phyloP scores from a whole-genome alignment of 2,329 filamentous ascomycete genomes.

The Nemania diffusa region DNA sequence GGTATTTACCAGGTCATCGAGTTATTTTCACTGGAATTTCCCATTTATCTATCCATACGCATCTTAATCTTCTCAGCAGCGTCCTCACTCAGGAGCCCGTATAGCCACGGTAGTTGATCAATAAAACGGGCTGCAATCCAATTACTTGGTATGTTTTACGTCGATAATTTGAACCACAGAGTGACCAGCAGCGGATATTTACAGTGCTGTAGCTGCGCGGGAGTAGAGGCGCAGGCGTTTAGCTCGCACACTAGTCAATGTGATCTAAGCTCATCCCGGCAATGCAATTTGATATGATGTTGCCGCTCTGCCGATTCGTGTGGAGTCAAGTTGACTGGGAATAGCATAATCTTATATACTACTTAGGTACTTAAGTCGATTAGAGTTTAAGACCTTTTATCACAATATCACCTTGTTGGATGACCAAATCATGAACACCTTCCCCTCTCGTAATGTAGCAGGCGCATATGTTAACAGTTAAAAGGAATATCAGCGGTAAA shows the following conservation, averaged over 20 bases:
- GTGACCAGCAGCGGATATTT: neutral
- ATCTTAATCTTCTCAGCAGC: too few relatives aligned
- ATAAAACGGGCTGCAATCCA: too few relatives aligned
- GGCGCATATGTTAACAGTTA: too few relatives aligned
- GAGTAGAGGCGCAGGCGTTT: slow-evolving; percentile 14
- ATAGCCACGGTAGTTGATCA: too few relatives aligned
- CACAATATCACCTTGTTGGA: too few relatives aligned
- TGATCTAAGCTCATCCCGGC: slow-evolving; percentile 14
- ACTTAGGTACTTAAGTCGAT: neutral
- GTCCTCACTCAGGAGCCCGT: too few relatives aligned
- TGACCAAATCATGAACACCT: too few relatives aligned
- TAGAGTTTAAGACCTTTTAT: neutral
- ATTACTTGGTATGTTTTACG: neutral
- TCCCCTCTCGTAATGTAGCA: too few relatives aligned
- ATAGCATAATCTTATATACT: neutral
- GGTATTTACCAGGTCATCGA: neutral
- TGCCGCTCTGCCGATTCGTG: slow-evolving; percentile 4
- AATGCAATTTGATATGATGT: slow-evolving; percentile 10
- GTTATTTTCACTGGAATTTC: neutral
- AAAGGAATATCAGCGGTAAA: too few relatives aligned
- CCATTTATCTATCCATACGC: too few relatives aligned
- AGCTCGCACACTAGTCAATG: neutral
- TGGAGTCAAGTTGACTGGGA: neutral
- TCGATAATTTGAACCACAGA: too few relatives aligned
- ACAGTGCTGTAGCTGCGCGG: slow-evolving; percentile 5